phyloP scores from a whole-genome alignment of 306 rosid genomes.

The Pterocarpus santalinus region DNA sequence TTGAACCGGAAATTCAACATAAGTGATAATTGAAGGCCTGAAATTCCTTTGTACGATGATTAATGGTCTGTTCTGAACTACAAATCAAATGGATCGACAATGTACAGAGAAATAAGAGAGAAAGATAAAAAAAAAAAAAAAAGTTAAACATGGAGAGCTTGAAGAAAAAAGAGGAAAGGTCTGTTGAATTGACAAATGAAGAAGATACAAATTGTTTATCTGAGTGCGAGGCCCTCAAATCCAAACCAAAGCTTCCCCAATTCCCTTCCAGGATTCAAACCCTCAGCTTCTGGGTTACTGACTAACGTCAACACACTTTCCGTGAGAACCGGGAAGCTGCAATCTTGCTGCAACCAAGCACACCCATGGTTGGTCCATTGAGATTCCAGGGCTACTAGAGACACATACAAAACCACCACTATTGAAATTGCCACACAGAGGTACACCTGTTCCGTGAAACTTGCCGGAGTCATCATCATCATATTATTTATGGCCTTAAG shows the following conservation, averaged over 20 bases:
- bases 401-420: conserved; percentile 26
- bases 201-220: background rate
- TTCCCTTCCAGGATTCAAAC: background rate
- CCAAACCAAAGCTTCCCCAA: conserved; percentile 16
- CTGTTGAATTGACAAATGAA: background rate
- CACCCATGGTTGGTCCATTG: conserved; percentile 46
- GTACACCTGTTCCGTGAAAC: conserved; percentile 21
- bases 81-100: background rate
- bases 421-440: conserved; percentile 47
- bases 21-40: background rate
- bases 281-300: conserved; percentile 8
- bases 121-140: background rate
- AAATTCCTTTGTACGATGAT: background rate
- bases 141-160: background rate
- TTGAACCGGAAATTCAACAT: too few species aligned
- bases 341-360: conserved; percentile 41
- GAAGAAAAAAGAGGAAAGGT: background rate
- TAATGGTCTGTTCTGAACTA: background rate
- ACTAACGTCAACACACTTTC: conserved; percentile 4
- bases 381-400: conserved; percentile 49
- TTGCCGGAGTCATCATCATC: background rate
- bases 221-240: background rate
- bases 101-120: background rate
- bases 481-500: too few species aligned
- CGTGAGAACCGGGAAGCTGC: conserved; percentile 33